phyloP scores from a whole-genome alignment of 805 yeast genomes.

The Komagataella phaffii region DNA sequence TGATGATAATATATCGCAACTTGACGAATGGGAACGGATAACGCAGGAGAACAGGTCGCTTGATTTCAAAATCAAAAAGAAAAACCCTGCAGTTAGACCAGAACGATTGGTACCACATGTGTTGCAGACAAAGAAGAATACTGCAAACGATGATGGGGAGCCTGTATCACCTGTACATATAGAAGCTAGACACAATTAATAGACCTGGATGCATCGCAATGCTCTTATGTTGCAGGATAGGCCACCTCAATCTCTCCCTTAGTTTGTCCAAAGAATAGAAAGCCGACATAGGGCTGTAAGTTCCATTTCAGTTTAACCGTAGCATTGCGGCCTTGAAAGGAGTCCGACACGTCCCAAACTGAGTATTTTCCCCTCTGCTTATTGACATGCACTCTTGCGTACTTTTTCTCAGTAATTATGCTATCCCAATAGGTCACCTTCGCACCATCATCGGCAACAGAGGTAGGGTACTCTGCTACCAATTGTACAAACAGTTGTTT shows the following conservation, averaged over 20 bases:
- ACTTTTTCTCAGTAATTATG: slow-evolving; percentile 46
- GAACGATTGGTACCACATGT: not conserved
- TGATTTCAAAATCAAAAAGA: not conserved
- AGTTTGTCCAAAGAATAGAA: slow-evolving; percentile 55
- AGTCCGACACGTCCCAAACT: slow-evolving; percentile 71
- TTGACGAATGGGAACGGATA: not conserved
- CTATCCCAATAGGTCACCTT: slow-evolving; percentile 86
- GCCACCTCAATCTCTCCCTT: slow-evolving; percentile 13
- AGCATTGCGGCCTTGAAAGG: slow-evolving; percentile 52
- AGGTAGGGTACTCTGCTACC: slow-evolving; percentile 59
- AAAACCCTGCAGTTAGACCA: not conserved
- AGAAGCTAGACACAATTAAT: not conserved
- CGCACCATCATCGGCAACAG: slow-evolving; percentile 17
- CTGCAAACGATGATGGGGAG: not conserved
- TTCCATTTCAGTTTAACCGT: slow-evolving; percentile 72
- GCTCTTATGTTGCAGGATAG: not conserved
- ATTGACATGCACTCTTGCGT: slow-evolving; percentile 41
- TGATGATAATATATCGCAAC: not conserved
- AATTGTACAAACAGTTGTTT: slow-evolving; percentile 89
- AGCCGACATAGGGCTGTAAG: slow-evolving; percentile 84
- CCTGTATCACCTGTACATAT: not conserved
- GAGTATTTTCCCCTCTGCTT: slow-evolving; percentile 61
- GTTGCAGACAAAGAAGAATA: not conserved
- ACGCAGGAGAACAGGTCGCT: not conserved
- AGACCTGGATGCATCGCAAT: not conserved